Percentiles rank a stretch among this genome's conserved stretches.
phyloP scores from a whole-genome alignment of 2,329 filamentous ascomycete species.

The Pseudocercospora vitis region DNA sequence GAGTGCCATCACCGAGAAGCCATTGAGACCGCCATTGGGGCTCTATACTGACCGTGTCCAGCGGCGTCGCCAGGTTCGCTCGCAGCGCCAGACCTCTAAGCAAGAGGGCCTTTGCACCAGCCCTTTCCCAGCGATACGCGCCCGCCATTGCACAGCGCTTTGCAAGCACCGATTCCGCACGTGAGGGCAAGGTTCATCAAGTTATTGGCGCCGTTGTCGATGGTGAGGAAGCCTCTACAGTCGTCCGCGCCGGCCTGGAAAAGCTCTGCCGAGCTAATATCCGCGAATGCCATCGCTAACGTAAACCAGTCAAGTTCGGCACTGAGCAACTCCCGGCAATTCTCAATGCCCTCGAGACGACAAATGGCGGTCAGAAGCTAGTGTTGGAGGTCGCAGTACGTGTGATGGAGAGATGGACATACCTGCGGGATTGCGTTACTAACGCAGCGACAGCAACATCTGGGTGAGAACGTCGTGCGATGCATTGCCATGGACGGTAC shows the following conservation, averaged over 20 bases:
- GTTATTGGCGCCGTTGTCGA: conserved; percentile 99
- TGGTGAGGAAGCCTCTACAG: conserved; percentile 63
- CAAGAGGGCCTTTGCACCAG: conserved; percentile 58
- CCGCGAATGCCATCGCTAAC: conserved; percentile 14
- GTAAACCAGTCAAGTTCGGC: conserved; percentile 85
- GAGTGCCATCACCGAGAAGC: conserved; percentile 44
- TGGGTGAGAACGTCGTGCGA: conserved; percentile 98
- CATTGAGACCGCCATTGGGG: conserved; percentile 40
- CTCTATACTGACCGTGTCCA: conserved; percentile 42
- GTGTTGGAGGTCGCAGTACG: conserved; percentile 94
- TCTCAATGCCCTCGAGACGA: conserved; percentile 91
- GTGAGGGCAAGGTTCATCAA: conserved; percentile 67
- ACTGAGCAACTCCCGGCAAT: conserved; percentile 89
- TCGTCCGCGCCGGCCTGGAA: conserved; percentile 20
- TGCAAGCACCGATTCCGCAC: conserved; percentile 58
- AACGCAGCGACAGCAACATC: conserved; percentile 74
- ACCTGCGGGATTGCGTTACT: conserved; percentile 24
- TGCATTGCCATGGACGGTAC: conserved; percentile 99
- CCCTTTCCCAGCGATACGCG: conserved; percentile 58
- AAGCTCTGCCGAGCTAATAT: conserved; percentile 31
- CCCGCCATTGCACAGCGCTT: conserved; percentile 62
- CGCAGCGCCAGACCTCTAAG: conserved; percentile 61
- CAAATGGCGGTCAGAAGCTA: conserved; percentile 91
- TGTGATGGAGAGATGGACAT: conserved; percentile 27
- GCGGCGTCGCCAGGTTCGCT: conserved; percentile 61